Base-by-base conservation (phyloP, 192 early-diverging fungal species). In the Coemansia sp. region DNA sequence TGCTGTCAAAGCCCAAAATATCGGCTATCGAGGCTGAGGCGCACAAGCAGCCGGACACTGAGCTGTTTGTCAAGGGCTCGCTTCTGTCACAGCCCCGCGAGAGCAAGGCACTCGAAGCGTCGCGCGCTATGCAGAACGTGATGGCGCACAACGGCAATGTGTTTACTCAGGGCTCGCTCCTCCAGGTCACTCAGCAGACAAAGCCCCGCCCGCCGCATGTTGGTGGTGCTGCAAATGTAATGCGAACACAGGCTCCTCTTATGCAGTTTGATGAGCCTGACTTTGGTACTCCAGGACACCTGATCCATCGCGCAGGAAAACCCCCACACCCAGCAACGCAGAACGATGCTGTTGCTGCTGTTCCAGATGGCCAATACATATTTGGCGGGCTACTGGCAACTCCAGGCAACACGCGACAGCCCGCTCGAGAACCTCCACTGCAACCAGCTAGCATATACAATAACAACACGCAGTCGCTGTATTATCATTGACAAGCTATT, bases 31-130 rank as follows among this genome's bases (percentile, higher is more conserved):
- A 72, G 38, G 60, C 66, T n/a, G 62, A 61, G 49, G 69, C 69
- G 2, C 51, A 62, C 39, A 51, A 65, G 62, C 56, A 58, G 52
- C 72, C 38, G 2, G 78, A 81, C 12, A 15, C 36, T 5, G 73
- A 81, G 20, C 48, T 81, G 63, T 81, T 72, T 66, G 69, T 67
- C 59, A 81, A 81, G 67, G 78, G 78, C 1, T 81, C 78, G 56
- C 69, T 81, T 55, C 64, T 81, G 45, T 65, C 78, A 30, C 78
- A 81, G 70, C 69, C 78, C 38, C 69, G 78, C 36, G 78, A 75
- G 67, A 81, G 78, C 70, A 81, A 81, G 30, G 78, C 78, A 26
- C 57, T 81, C 46, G 73, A 73, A n/a, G 78, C 78, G 23, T 81
- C 78, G 64, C 69, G 78, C 18, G 78, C 78, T 6, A 81, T 81